phyloP scores from a whole-genome alignment of 2,329 filamentous ascomycete species.

The Erysiphe pulchra region DNA sequence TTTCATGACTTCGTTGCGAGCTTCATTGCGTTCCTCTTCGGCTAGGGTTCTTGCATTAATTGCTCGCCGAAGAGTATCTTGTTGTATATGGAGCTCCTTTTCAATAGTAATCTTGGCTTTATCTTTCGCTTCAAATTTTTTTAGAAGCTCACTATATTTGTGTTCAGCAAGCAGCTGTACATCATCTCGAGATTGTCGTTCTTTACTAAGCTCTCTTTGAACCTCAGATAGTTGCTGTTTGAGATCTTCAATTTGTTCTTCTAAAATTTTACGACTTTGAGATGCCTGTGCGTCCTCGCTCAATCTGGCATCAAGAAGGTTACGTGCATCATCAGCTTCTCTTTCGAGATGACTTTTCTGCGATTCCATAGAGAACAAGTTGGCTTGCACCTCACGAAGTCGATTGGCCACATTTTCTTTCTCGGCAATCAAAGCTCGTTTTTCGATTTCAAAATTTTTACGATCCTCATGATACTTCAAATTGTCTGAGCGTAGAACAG shows the following conservation, averaged over 20 bases:
- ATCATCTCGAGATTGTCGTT: conserved; percentile 82
- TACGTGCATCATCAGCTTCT: conserved; percentile 71
- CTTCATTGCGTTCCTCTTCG: conserved; percentile 72
- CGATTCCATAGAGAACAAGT: conserved; percentile 64
- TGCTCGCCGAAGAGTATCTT: conserved; percentile 68
- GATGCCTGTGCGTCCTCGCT: conserved; percentile 71
- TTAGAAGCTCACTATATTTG: conserved; percentile 56
- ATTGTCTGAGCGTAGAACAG: conserved; percentile 61
- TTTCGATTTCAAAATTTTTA: conserved; percentile 54
- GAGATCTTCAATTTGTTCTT: conserved; percentile 66
- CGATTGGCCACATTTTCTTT: conserved; percentile 55
- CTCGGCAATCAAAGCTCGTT: conserved; percentile 39
- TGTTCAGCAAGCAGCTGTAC: conserved; percentile 77
- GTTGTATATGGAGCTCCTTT: conserved; percentile 89
- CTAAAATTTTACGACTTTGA: conserved; percentile 57
- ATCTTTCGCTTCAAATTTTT: conserved; percentile 67
- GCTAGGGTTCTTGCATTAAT: conserved; percentile 57
- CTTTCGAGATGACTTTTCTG: conserved; percentile 66
- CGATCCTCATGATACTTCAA: conserved; percentile 64
- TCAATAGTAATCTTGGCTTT: conserved; percentile 94
- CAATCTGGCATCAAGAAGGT: conserved; percentile 62
- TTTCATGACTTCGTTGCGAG: conserved; percentile 60
- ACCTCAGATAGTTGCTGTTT: conserved; percentile 66
- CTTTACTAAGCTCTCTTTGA: conserved; percentile 71
- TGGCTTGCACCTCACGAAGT: conserved; percentile 64